Percentiles rank a stretch among this genome's conserved stretches.
phyloP scores from a whole-genome alignment of 164 flowering plant species.

The Nymphaea colorata region DNA sequence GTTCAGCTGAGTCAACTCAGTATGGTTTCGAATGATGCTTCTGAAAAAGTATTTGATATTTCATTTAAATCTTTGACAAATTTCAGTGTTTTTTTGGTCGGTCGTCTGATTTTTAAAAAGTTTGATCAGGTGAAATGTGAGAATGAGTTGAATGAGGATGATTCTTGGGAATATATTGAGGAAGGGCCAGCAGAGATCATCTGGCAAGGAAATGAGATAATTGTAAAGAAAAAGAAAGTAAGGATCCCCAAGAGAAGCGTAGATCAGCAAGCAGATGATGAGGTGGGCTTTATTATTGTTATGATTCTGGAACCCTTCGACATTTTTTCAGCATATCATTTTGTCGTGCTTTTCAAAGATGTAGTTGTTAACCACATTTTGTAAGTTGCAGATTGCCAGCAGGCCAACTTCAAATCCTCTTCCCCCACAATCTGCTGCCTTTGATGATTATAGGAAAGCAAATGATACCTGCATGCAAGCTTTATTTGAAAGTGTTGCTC shows the following conservation, averaged over 20 bases:
- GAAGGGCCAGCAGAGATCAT: slow-evolving; percentile 95
- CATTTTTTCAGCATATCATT: too few relatives aligned
- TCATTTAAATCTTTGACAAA: too few relatives aligned
- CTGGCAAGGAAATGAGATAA: slow-evolving; percentile 97
- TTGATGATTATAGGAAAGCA: slow-evolving; percentile 34
- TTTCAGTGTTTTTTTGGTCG: too few relatives aligned
- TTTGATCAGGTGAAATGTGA: background rate
- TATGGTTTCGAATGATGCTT: too few relatives aligned
- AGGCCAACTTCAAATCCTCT: slow-evolving; percentile 95
- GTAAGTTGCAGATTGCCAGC: slow-evolving; percentile 37
- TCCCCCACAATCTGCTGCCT: slow-evolving; percentile 86
- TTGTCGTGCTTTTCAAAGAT: too few relatives aligned
- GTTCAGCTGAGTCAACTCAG: too few relatives aligned
- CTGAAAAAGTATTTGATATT: too few relatives aligned
- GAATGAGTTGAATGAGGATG: slow-evolving; percentile 34
- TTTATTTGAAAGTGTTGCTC: slow-evolving; percentile 57
- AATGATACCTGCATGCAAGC: slow-evolving; percentile 31
- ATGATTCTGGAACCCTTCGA: too few relatives aligned
- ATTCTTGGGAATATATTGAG: slow-evolving; percentile 66
- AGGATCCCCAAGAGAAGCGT: slow-evolving; percentile 44
- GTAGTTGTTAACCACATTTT: too few relatives aligned
- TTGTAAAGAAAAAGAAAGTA: slow-evolving; percentile 75
- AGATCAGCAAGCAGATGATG: slow-evolving; percentile 13
- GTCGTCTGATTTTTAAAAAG: too few relatives aligned
- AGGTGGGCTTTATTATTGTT: slow-evolving; percentile 26